phyloP scores from a whole-genome alignment of 106 monocot species.

The Alisma plantagoaquatica region DNA sequence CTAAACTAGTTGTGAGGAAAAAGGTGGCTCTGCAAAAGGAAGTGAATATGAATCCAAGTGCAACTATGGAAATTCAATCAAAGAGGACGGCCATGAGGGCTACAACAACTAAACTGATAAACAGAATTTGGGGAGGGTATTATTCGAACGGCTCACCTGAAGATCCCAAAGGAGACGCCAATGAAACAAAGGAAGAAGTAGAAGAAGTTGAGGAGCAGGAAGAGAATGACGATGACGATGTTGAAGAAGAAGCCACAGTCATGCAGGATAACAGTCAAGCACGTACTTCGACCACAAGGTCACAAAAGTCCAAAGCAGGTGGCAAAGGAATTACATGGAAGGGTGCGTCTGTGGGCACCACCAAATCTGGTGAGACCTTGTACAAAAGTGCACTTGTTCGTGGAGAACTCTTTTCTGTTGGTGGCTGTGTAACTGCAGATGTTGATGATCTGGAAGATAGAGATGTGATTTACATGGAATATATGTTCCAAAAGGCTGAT shows the following conservation, averaged over 20 bases:
- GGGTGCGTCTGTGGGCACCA: conserved; percentile 33
- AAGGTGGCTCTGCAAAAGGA: conserved; percentile 48
- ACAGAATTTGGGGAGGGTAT: conserved; percentile 81
- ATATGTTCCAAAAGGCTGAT: conserved; percentile 62
- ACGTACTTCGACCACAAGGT: conserved; percentile 10
- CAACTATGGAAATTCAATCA: conserved; percentile 47
- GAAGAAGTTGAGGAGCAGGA: conserved; percentile 49
- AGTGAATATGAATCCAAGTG: conserved; percentile 83
- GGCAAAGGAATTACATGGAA: conserved; percentile 55
- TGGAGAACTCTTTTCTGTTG: conserved; percentile 39
- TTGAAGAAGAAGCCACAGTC: conserved; percentile 24
- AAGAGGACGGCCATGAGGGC: conserved; percentile 91
- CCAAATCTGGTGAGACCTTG: conserved; percentile 48
- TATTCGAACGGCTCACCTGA: conserved; percentile 64
- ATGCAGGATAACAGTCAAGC: conserved; percentile 29
- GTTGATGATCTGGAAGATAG: conserved; percentile 31
- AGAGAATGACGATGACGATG: conserved; percentile 78
- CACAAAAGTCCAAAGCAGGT: conserved; percentile 17
- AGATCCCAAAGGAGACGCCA: conserved; percentile 33
- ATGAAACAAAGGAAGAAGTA: conserved; percentile 27
- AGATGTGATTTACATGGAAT: conserved; percentile 55
- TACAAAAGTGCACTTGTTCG: conserved; percentile 52
- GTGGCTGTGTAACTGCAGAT: conserved; percentile 45
- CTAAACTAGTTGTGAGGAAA: conserved; percentile 82
- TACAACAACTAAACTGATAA: conserved; percentile 82